Evolutionary conservation across 2,329 filamentous ascomycete genomes (phyloP).

Genomic region (Chrysoporthe puriensis): DNA sequence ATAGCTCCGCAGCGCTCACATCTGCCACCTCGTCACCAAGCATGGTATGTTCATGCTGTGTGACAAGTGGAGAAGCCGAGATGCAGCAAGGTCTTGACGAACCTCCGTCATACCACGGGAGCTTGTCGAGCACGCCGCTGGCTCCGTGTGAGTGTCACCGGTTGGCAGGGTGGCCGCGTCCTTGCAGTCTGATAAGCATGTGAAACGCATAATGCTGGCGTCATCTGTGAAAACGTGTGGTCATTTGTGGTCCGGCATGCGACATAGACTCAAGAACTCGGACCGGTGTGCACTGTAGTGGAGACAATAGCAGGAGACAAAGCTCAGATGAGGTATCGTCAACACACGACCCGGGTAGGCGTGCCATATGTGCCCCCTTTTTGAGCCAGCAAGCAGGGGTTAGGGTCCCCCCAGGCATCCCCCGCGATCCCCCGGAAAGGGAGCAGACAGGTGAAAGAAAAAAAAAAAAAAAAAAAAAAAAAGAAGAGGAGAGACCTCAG

Average conservation of each 20-base stretch:
- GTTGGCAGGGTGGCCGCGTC: neutral
- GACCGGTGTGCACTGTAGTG: neutral
- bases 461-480: too few relatives aligned
- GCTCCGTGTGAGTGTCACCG: neutral
- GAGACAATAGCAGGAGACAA: neutral
- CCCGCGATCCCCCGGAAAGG: too few relatives aligned
- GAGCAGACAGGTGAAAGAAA: too few relatives aligned
- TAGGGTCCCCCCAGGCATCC: too few relatives aligned
- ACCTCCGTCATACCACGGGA: neutral
- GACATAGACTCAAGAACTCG: neutral
- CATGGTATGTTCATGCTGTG: slow-evolving; percentile 7
- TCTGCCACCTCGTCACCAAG: neutral
- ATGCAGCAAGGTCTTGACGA: neutral
- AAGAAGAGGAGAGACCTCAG: too few relatives aligned
- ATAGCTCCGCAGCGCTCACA: neutral
- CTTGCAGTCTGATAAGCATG: neutral
- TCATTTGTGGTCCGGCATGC: neutral
- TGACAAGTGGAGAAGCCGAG: slow-evolving; percentile 4
- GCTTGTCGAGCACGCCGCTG: neutral
- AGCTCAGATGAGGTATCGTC: neutral
- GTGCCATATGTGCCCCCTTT: neutral
- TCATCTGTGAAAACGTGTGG: neutral
- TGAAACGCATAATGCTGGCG: neutral
- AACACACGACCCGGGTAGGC: neutral
- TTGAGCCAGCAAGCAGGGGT: neutral